phyloP scores from a whole-genome alignment of 2,329 filamentous ascomycete genomes.

The Fusarium oxysporum region DNA sequence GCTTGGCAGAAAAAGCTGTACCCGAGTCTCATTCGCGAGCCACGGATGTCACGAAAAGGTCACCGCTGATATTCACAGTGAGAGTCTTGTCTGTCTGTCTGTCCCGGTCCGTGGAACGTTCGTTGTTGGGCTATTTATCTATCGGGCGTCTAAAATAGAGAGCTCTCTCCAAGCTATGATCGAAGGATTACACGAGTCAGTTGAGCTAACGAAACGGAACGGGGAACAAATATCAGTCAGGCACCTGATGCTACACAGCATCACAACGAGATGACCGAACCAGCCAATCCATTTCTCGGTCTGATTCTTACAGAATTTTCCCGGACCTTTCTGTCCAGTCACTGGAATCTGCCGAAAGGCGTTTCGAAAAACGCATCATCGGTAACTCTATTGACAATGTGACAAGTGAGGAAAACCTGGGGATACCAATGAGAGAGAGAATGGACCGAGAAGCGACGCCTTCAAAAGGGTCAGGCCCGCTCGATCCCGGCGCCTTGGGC shows the following conservation, averaged over 20 bases:
- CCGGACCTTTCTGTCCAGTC: background rate
- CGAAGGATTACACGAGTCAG: background rate
- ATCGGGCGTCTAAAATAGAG: background rate
- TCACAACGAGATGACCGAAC: background rate
- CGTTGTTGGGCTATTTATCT: slow-evolving; percentile 5
- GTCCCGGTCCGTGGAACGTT: background rate
- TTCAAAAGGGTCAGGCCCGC: slow-evolving; percentile 30
- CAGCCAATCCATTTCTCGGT: background rate
- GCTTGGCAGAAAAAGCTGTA: slow-evolving; percentile 26
- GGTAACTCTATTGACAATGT: slow-evolving; percentile 15
- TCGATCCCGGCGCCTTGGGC: slow-evolving; percentile 29
- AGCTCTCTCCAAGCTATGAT: background rate
- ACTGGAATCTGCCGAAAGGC: background rate
- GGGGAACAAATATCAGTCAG: background rate
- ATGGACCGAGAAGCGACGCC: slow-evolving; percentile 43
- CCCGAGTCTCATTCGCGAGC: slow-evolving; percentile 14
- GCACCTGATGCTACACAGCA: slow-evolving; percentile 1
- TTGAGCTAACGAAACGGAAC: background rate
- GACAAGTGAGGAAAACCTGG: slow-evolving; percentile 33
- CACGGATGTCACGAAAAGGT: slow-evolving; percentile 4
- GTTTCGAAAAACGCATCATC: background rate
- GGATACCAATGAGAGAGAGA: slow-evolving; percentile 45
- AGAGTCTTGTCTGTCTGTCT: background rate
- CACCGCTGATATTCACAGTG: slow-evolving; percentile 16
- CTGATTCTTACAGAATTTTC: background rate